These are phyloP conservation scores for Cucumis melo DNA, from an alignment of 306 rosid species.

Conservation along the genomic window DNA sequence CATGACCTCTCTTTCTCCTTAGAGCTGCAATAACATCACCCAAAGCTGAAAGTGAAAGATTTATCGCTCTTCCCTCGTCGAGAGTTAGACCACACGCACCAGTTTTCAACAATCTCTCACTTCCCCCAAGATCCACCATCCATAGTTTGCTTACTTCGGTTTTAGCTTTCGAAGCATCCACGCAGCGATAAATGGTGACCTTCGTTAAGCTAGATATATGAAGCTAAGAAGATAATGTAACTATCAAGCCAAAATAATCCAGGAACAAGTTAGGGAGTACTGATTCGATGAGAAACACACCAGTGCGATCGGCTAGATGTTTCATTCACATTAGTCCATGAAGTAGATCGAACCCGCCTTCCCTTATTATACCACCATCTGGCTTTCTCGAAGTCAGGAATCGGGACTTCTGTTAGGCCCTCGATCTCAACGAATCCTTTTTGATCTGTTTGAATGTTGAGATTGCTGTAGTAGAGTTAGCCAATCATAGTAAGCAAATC, in stretches of 20 bases:
- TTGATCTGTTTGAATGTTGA: constrained; percentile 89
- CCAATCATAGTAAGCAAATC: constrained; percentile 9
- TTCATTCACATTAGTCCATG: constrained; percentile 91
- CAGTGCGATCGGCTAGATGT: constrained; percentile 98
- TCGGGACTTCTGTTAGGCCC: constrained; percentile 77
- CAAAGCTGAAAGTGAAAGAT: constrained; percentile 92
- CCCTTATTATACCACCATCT: constrained; percentile 85
- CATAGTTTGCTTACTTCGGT: constrained; percentile 66
- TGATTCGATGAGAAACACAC: constrained; percentile 49
- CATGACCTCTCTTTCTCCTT: constrained; percentile 74
- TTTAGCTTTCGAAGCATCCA: constrained; percentile 40
- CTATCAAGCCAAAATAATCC: constrained; percentile 62
- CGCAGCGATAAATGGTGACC: constrained; percentile 60
- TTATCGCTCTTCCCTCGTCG: constrained; percentile 93
- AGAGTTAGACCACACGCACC: constrained; percentile 87
- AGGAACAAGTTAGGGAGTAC: constrained; percentile 18
- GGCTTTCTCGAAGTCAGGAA: constrained; percentile 58
- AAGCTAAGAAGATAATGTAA: constrained; percentile 90
- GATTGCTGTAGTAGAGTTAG: constrained; percentile 44
- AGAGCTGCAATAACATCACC: constrained; percentile 92
- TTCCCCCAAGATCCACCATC: constrained; percentile 99
- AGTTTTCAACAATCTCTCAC: constrained; percentile 79
- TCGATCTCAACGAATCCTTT: constrained; percentile 76
- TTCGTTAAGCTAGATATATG: constrained; percentile 95
- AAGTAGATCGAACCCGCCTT: constrained; percentile 66